phyloP scores from a whole-genome alignment of 352 stramenopile species.

The Nothophytophthora sp. region DNA sequence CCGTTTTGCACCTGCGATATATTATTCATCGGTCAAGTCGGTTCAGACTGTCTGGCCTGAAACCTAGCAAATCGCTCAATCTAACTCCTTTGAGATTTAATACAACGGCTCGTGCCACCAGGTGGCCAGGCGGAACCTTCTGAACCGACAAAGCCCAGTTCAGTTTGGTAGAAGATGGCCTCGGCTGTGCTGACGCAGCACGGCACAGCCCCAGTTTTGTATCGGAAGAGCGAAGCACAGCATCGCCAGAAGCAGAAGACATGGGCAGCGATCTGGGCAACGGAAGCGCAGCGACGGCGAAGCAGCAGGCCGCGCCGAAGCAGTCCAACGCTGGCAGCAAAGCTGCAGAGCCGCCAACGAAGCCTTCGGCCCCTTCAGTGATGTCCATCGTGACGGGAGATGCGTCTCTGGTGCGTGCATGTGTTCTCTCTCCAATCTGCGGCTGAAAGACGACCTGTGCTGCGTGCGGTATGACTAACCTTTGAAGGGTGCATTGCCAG shows the following conservation, averaged over 20 bases:
- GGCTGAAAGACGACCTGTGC: neutral
- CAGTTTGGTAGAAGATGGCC: too few species aligned
- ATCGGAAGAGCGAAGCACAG: too few species aligned
- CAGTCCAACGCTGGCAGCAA: neutral
- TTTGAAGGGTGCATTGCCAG: constrained; percentile 12
- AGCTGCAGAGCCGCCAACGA: constrained; percentile 2
- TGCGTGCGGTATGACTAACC: neutral
- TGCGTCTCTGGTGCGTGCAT: constrained; percentile 36
- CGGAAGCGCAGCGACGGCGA: constrained; percentile 8
- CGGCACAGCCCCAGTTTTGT: too few species aligned
- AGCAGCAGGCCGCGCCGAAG: constrained; percentile 14
- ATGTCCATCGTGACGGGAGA: constrained; percentile 51
- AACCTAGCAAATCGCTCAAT: too few species aligned
- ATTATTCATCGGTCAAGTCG: too few species aligned
- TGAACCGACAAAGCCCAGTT: too few species aligned
- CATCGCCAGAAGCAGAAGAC: constrained; percentile 4
- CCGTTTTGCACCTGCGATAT: too few species aligned
- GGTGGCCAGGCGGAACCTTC: too few species aligned
- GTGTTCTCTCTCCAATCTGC: neutral
- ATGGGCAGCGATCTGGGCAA: constrained; percentile 22
- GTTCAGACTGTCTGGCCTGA: too few species aligned
- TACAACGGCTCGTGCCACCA: too few species aligned
- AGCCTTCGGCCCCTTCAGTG: constrained; percentile 26
- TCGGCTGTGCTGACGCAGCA: too few species aligned
- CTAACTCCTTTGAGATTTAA: too few species aligned